Conservation (phyloP, 1,139 yeast genomes). For the Protomyces macrosporus region DNA sequence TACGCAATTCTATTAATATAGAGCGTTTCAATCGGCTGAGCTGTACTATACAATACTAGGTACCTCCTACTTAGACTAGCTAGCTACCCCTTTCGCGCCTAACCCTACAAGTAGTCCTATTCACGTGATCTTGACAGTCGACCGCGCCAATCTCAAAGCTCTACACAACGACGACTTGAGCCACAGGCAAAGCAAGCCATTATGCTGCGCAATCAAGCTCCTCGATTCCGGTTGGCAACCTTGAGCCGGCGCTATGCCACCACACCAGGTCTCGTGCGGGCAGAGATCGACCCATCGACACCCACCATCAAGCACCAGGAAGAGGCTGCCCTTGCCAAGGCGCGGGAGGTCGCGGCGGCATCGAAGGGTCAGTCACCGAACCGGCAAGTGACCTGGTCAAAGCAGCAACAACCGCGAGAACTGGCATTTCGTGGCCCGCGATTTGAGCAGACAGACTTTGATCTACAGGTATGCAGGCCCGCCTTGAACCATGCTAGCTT, state of each 20-base stretch:
- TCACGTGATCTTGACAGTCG: too few species aligned
- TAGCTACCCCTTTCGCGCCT: too few species aligned
- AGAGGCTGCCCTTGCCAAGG: slow-evolving; percentile 21
- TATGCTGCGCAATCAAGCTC: neutral
- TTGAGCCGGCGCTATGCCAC: slow-evolving; percentile 2
- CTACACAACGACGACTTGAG: too few species aligned
- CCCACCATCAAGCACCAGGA: slow-evolving; percentile 20
- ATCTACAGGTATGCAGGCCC: slow-evolving; percentile 30
- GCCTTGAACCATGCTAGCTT: slow-evolving; percentile 40
- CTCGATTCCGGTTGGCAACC: neutral
- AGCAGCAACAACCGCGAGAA: slow-evolving; percentile 58
- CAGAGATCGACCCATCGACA: neutral
- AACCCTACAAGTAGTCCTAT: too few species aligned
- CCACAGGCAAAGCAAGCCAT: too few species aligned
- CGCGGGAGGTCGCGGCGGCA: slow-evolving; percentile 25
- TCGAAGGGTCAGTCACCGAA: slow-evolving; percentile 65
- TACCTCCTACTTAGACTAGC: too few species aligned
- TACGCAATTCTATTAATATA: neutral
- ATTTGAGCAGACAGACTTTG: slow-evolving; percentile 66
- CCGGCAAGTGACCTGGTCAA: slow-evolving; percentile 64
- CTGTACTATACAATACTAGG: too few species aligned
- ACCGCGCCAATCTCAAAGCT: too few species aligned
- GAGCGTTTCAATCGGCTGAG: too few species aligned
- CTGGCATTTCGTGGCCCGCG: slow-evolving; percentile 61
- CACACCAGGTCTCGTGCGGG: slow-evolving; percentile 13